Evolutionary conservation across 2,329 filamentous ascomycete species (phyloP), one percentile per base, ranked within the genome.

Genomic region (Fusarium bactridioides): DNA sequence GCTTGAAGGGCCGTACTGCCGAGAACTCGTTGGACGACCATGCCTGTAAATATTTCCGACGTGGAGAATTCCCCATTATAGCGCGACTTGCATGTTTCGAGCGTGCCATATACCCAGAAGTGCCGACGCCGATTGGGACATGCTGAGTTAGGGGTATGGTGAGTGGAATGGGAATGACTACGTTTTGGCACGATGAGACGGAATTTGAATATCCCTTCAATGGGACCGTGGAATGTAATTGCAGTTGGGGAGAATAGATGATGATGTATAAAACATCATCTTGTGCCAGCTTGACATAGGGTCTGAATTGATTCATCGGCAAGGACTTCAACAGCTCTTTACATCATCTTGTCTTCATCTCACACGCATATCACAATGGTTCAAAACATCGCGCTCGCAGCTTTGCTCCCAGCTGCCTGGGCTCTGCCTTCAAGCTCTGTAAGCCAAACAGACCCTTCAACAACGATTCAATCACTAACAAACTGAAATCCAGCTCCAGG

Each of bases 201-300:
- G 31, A 37, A 21, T 53, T 37, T 5, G 48, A 53, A 53, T 53
- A 37, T 53, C 37, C 48, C 48, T 53, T 37, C 31, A 35, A 35
- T 51, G 9, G 16, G 31, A 4, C 7, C 1, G 0, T 1, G n/a
- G 18, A 25, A 3, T 11, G 7, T 0, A 3, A 6, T 51, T 51
- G 48, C 5, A 3, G 9, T 37, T 16, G 9, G 7, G 2, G 5
- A 19, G 7, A 8, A 23, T 25, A 16, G 12, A 8, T 8, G 16
- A 19, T 35, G 6, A 21, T 21, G 0, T 37, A 53, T 53, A 53
- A 21, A 53, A 15, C n/a, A 25, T 37, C 31, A 53, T 16, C 6
- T 19, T 16, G 1, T 25, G 18, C n/a, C n/a, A 11, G 2, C 12
- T 16, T 2, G 10, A 53, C 2, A 4, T 35, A 16, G 33, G 4